Percentiles rank a stretch among this genome's conserved stretches.
These are phyloP conservation scores for Biscogniauxia mediterranea DNA, from an alignment of 2,329 filamentous ascomycete species.

Conservation along the genomic window DNA sequence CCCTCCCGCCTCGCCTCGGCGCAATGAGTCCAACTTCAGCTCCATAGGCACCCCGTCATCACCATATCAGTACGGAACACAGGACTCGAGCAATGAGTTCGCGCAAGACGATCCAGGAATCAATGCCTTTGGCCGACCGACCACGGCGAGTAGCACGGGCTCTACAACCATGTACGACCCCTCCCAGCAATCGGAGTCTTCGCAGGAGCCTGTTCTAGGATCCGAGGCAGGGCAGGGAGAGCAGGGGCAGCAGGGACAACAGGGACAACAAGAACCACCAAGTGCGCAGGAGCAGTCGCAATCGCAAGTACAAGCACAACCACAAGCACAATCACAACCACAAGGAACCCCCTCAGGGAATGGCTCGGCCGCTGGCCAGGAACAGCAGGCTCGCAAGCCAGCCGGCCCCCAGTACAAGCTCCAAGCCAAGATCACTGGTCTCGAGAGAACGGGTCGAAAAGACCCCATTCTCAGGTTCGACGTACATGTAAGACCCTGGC, in stretches of 20 bases:
- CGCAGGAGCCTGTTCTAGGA: constrained; percentile 30
- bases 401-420: constrained; percentile 75
- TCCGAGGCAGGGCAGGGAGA: constrained; percentile 25
- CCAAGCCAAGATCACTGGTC: constrained; percentile 89
- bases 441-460: constrained; percentile 92
- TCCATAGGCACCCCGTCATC: constrained; percentile 36
- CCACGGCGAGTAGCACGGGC: constrained; percentile 45
- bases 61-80: constrained; percentile 43
- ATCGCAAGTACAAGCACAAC: constrained; percentile 15
- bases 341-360: constrained; percentile 13
- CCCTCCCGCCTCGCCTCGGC: constrained; percentile 49
- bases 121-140: constrained; percentile 43
- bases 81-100: constrained; percentile 44
- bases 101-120: constrained; percentile 37
- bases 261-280: constrained; percentile 5
- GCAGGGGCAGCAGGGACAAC: constrained; percentile 19
- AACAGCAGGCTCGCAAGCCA: constrained; percentile 53
- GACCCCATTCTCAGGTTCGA: constrained; percentile 94
- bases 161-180: constrained; percentile 40
- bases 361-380: constrained; percentile 20
- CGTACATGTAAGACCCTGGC: constrained; percentile 72
- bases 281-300: constrained; percentile 22
- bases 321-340: constrained; percentile 22
- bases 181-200: constrained; percentile 30
- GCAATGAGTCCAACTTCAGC: constrained; percentile 44